Base-by-base conservation (phyloP, 129 eudicot species). In the carrot (Daucus carota) region DNA sequence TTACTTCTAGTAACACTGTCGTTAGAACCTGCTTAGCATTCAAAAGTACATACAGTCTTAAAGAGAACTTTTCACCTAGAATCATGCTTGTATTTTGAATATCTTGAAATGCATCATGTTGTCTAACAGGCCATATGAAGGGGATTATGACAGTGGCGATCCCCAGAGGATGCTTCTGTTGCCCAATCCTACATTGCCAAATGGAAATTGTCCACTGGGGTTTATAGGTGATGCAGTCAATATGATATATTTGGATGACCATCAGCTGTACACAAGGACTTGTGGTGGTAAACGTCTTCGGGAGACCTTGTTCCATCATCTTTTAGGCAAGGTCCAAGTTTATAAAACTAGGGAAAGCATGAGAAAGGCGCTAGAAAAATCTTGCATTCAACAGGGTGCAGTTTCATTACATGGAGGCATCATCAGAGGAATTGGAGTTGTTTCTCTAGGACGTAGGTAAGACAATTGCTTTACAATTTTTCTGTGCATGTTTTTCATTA, bases 351-450 rank as follows among this genome's bases (percentile, higher is more conserved):
- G 84, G 68, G 77, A 80, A n/a, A n/a, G 74, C 71, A 83, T 92
- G 92, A 82, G 50, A 80, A 50, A 24, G 42, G 96, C 96, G 0
- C 17, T 14, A 26, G 97, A 93, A 3, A 20, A 52, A 1, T 45
- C 87, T 4, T 90, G 84, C 76, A 78, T 88, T 20, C 82, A 76
- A 54, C 67, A 78, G n/a, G 90, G 91, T 26, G 97, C 96, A 0
- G 70, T 92, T 43, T 92, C 97, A 8, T 75, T 90, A 72, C 96
- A 92, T 85, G 97, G 97, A n/a, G 90, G 91, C 2, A 84, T 90
- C 62, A 32, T 92, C 2, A 83, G 86, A 75, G 86, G 91, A 73
- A 83, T 85, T 54, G 96, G 96, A 45, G 47, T 81, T 4, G 2
- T 84, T 22, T 80, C 84, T 67, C 72, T 89, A 12, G 96, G 96